Evolutionary conservation across 2,329 filamentous ascomycete species (phyloP).

Genomic region (Pestalotiopsis sp.): DNA sequence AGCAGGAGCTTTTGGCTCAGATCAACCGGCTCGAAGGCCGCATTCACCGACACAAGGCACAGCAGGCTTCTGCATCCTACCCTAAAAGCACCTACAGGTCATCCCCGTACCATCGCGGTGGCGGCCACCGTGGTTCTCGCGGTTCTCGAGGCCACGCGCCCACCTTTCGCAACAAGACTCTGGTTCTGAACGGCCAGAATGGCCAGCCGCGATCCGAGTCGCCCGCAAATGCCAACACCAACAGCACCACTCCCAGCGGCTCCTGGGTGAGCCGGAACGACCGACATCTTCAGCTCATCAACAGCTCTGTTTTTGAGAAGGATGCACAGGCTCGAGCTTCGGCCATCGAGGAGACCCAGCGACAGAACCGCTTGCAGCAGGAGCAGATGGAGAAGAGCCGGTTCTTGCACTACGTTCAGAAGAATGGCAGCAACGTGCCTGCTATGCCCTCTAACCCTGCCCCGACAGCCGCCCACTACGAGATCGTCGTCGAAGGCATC

Average conservation of each 20-base stretch:
- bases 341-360: slow-evolving; percentile 71
- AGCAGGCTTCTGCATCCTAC: slow-evolving; percentile 42
- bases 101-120: slow-evolving; percentile 29
- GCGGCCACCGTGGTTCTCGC: slow-evolving; percentile 19
- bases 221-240: slow-evolving; percentile 32
- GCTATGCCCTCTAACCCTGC: slow-evolving; percentile 31
- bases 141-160: slow-evolving; percentile 28
- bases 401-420: slow-evolving; percentile 50
- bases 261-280: slow-evolving; percentile 75
- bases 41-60: slow-evolving; percentile 79
- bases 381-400: slow-evolving; percentile 61
- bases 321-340: slow-evolving; percentile 68
- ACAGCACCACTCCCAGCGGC: slow-evolving; percentile 30
- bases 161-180: slow-evolving; percentile 33
- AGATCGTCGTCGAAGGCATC: slow-evolving; percentile 72
- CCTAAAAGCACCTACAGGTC: slow-evolving; percentile 25
- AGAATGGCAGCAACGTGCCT: slow-evolving; percentile 28
- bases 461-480: slow-evolving; percentile 48
- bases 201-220: slow-evolving; percentile 27
- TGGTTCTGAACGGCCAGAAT: slow-evolving; percentile 35
- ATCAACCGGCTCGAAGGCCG: slow-evolving; percentile 54
- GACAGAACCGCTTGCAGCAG: slow-evolving; percentile 55
- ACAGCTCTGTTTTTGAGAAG: slow-evolving; percentile 76
- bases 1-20: slow-evolving; percentile 12
- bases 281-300: slow-evolving; percentile 82